Conservation (phyloP, 805 yeast species). For the Babjeviella inositovora region DNA sequence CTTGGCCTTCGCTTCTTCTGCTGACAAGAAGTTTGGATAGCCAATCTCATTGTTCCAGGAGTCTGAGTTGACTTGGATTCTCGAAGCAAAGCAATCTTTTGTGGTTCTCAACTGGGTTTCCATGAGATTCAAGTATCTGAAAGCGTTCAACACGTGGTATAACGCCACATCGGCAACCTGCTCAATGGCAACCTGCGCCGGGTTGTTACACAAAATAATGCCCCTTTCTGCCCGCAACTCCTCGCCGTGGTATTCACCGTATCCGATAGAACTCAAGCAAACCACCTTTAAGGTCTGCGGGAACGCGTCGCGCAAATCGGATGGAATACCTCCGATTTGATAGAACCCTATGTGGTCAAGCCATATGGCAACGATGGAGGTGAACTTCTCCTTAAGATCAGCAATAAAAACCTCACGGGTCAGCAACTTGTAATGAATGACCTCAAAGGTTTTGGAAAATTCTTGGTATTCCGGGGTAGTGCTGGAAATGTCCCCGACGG, state of each 20-base stretch:
- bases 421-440: conserved; percentile 11
- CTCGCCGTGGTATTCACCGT: conserved; percentile 30
- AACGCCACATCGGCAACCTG: conserved; percentile 66
- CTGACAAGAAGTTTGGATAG: conserved; percentile 20
- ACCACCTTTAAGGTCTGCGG: conserved; percentile 32
- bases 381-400: conserved; percentile 18
- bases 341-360: conserved; percentile 36
- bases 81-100: conserved; percentile 15
- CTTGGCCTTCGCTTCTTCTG: conserved; percentile 18
- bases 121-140: conserved; percentile 37
- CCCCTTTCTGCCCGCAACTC: conserved; percentile 23
- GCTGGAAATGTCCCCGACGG: too few relatives aligned
- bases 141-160: conserved; percentile 37
- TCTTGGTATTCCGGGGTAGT: conserved; percentile 17
- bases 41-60: conserved; percentile 18
- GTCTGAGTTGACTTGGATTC: conserved; percentile 7
- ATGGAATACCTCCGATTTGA: conserved; percentile 12
- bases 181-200: conserved; percentile 38
- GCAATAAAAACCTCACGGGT: conserved; percentile 18
- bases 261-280: conserved; percentile 46
- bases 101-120: conserved; percentile 19
- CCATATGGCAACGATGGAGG: conserved; percentile 35
- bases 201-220: conserved; percentile 44
- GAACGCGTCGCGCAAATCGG: conserved; percentile 20
- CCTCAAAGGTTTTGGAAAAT: conserved; percentile 18